Conservation (phyloP, 257 asterid genomes). For the Solanum dulcamara region DNA sequence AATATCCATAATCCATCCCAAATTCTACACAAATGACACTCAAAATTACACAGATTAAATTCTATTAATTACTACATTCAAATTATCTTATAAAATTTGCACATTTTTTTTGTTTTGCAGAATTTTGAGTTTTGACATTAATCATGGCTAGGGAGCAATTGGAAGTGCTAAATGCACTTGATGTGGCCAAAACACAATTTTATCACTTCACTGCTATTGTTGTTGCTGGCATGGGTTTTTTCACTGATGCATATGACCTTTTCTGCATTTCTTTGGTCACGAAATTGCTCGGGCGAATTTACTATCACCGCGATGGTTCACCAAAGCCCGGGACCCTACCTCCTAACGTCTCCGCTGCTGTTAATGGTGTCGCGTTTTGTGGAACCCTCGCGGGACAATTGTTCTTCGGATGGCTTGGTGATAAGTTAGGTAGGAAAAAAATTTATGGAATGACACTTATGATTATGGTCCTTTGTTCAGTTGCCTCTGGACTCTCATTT, state of each 20-base stretch:
- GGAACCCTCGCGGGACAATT: background rate
- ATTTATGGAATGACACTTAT: conserved; percentile 9
- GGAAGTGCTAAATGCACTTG: conserved; percentile 5
- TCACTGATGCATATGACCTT: conserved; percentile 8
- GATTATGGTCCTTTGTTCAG: background rate
- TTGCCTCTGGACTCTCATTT: background rate
- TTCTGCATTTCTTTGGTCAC: conserved; percentile 3
- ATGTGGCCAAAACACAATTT: conserved; percentile 1
- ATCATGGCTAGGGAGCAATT: background rate
- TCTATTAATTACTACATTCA: background rate
- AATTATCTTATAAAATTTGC: background rate
- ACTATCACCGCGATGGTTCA: background rate
- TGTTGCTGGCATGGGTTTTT: conserved; percentile 6
- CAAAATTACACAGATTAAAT: background rate
- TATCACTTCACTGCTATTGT: conserved; percentile 2
- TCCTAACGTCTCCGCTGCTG: conserved; percentile 1
- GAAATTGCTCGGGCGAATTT: background rate
- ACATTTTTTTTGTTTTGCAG: background rate
- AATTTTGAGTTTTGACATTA: background rate
- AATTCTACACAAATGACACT: background rate
- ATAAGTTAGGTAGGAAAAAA: conserved; percentile 5
- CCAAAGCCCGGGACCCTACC: background rate
- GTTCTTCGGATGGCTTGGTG: conserved; percentile 6
- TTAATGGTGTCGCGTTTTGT: background rate
- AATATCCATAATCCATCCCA: background rate